These are phyloP conservation scores for Candida caryicola DNA, from an alignment of 805 yeast genomes.

Conservation along the genomic window DNA sequence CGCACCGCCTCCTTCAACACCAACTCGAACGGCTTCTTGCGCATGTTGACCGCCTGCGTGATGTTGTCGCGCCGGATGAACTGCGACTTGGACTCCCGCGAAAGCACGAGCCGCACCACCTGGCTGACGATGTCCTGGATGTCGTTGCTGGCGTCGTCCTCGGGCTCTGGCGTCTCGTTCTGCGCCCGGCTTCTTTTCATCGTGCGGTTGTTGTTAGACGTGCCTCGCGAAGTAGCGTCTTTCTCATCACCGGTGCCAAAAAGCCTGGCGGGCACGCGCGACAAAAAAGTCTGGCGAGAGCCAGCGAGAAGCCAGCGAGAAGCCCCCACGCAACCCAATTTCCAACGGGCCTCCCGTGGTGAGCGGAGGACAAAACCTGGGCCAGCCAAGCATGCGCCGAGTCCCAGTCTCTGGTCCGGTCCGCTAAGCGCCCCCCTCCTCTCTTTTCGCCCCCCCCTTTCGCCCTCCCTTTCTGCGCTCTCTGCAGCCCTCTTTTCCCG, in stretches of 20 bases:
- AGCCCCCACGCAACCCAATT: too few relatives aligned
- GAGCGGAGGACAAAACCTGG: too few relatives aligned
- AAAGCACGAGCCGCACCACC: slow-evolving; percentile 17
- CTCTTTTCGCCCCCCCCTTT: neutral
- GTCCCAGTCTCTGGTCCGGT: too few relatives aligned
- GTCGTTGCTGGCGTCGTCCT: slow-evolving; percentile 3
- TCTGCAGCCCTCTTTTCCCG: neutral
- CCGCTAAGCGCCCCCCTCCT: too few relatives aligned
- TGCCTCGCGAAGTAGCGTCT: too few relatives aligned
- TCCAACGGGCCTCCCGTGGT: too few relatives aligned
- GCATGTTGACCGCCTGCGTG: slow-evolving; percentile 7
- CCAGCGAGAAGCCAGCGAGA: too few relatives aligned
- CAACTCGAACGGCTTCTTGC: slow-evolving; percentile 12
- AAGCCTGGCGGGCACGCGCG: too few relatives aligned
- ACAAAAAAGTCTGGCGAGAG: too few relatives aligned
- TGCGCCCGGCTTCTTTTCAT: neutral
- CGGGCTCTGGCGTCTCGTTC: neutral
- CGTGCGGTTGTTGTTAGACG: neutral
- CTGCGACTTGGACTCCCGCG: slow-evolving; percentile 21
- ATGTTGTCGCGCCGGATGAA: slow-evolving; percentile 24
- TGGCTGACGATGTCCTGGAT: slow-evolving; percentile 7
- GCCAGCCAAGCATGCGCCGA: too few relatives aligned
- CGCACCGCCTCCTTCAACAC: slow-evolving; percentile 15
- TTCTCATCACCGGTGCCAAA: too few relatives aligned
- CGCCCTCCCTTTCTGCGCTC: neutral